Evolutionary conservation across 371 early-diverging fungal genomes (phyloP), one percentile per base, ranked within the genome.

Genomic region (Ecytonucleospora hepatopenaei): DNA sequence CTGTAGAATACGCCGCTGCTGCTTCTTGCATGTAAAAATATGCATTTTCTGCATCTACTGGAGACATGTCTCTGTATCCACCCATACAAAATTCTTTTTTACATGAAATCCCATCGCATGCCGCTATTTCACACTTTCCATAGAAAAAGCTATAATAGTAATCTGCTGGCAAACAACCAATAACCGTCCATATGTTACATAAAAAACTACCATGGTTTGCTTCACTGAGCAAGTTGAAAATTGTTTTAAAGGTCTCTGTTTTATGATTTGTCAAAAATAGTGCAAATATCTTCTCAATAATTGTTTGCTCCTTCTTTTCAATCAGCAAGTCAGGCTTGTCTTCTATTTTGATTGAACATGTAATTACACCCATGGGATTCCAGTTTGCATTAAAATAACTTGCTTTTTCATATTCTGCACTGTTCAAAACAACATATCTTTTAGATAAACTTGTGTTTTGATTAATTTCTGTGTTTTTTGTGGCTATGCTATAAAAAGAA

Each of bases 111-210:
- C 32, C 63, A 4, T 62, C 16, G 23, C 47, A 34, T 15, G 67
- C 32, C 2, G 2, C 21, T 5, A n/a, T 27, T 8, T 28, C 12
- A 23, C 57, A 59, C 16, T 24, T 26, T 12, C 21, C 53, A 48
- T 32, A 28, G 12, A 65, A 5, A 28, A 16, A 21, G n/a, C 5
- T n/a, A 21, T 65, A 32, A 17, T 62, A 59, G 27, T 65, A 58
- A 47, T 65, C 65, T 4, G 47, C 35, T 2, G 35, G 23, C 2
- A 65, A 24, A 15, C 15, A n/a, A 3, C 65, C 65, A 53, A 59
- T 21, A 26, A 65, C 31, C 15, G 60, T n/a, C 31, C 32, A 23
- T 2, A 65, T 5, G 5, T 56, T 33, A 34, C 65, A 65, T 17
- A 40, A 3, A 3, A 59, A 30, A 26, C 19, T 56, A 5, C 65